A percentile compares a stretch with the other conserved stretches of the same genome.
phyloP scores from a whole-genome alignment of 129 eudicot genomes.

The Apium graveolens region DNA sequence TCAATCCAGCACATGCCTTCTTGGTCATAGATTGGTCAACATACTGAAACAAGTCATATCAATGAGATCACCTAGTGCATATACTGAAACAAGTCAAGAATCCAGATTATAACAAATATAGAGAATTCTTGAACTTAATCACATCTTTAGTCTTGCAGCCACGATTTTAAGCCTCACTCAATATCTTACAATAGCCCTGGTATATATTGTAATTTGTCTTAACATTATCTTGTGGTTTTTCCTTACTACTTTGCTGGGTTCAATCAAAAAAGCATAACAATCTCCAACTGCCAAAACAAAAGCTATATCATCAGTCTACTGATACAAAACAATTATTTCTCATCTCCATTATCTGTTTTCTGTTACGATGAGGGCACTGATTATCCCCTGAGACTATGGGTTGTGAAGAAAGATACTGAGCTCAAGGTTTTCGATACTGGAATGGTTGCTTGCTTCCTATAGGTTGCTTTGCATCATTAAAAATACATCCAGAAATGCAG shows the following conservation, averaged over 20 bases:
- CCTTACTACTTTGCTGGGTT: too few relatives aligned
- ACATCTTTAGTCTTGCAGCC: too few relatives aligned
- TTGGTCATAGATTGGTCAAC: constrained; percentile 68
- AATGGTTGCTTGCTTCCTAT: too few relatives aligned
- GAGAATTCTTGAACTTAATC: too few relatives aligned
- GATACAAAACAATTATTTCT: background rate
- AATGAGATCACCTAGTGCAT: constrained; percentile 1
- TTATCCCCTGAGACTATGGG: background rate
- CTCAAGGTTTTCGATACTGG: background rate
- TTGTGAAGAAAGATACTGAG: background rate
- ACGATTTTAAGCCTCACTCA: too few relatives aligned
- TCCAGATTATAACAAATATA: too few relatives aligned
- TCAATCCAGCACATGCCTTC: constrained; percentile 92
- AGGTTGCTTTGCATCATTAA: background rate
- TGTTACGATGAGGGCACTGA: background rate
- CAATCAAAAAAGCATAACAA: too few relatives aligned
- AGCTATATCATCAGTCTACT: too few relatives aligned
- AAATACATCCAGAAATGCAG: background rate
- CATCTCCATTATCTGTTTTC: background rate
- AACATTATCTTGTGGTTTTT: too few relatives aligned
- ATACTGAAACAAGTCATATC: constrained; percentile 40
- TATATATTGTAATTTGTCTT: too few relatives aligned
- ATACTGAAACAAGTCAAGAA: background rate
- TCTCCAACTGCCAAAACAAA: too few relatives aligned
- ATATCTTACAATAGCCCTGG: too few relatives aligned